Evolutionary conservation across 2,329 filamentous ascomycete genomes (phyloP).

Genomic region (Trichophyton simii): DNA sequence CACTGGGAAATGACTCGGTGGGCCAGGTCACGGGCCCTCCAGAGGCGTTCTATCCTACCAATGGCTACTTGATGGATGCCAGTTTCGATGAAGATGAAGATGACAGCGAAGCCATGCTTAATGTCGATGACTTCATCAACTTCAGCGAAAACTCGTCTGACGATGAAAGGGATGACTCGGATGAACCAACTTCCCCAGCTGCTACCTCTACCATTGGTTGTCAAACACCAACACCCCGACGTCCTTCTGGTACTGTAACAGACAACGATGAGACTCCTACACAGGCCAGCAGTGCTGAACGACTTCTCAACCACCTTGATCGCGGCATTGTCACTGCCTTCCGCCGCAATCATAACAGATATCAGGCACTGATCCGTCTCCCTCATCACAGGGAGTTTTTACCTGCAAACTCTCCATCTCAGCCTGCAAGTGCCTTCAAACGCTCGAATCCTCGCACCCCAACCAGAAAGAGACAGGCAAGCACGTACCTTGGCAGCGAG

Average conservation of each 20-base stretch:
- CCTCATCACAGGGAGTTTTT: conserved; percentile 35
- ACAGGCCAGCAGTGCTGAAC: conserved; percentile 27
- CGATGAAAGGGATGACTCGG: conserved; percentile 44
- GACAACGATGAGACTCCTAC: not conserved
- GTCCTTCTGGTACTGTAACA: conserved; percentile 17
- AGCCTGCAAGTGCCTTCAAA: conserved; percentile 32
- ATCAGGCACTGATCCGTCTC: conserved; percentile 38
- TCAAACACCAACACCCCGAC: conserved; percentile 25
- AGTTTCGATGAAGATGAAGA: conserved; percentile 48
- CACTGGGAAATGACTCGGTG: conserved; percentile 44
- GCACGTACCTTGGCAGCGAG: conserved; percentile 27
- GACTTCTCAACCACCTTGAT: conserved; percentile 54
- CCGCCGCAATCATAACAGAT: conserved; percentile 46
- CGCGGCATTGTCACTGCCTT: conserved; percentile 65
- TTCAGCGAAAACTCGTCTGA: conserved; percentile 49
- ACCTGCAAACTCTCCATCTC: conserved; percentile 32
- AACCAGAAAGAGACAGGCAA: conserved; percentile 29
- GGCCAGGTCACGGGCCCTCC: conserved; percentile 58
- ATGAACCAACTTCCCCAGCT: conserved; percentile 31
- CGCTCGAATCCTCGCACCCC: conserved; percentile 32
- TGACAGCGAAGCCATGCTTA: conserved; percentile 49
- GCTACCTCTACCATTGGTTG: conserved; percentile 35
- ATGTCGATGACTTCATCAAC: conserved; percentile 61
- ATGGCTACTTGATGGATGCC: conserved; percentile 41
- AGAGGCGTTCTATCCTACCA: conserved; percentile 63